A percentile compares a stretch with the other conserved stretches of the same genome.
Conservation (phyloP, 1,284 basidiomycete species). For the Erythrobasidium hasegawianum region DNA sequence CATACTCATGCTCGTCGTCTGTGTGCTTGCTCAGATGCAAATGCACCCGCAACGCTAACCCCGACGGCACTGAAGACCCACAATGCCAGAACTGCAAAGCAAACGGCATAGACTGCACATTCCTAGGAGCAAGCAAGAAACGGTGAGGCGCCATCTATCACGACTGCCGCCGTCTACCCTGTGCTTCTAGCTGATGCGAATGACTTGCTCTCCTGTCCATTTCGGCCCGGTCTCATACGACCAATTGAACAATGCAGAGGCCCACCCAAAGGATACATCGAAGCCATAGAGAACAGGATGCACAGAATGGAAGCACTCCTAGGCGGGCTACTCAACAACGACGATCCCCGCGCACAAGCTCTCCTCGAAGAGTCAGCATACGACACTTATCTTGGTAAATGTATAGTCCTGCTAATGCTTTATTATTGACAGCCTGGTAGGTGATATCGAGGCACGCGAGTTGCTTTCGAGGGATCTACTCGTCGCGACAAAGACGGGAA, state of each 20-base stretch:
- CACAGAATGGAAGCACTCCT: conserved; percentile 81
- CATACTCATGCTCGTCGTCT: not conserved
- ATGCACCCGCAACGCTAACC: conserved; percentile 50
- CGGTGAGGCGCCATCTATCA: conserved; percentile 46
- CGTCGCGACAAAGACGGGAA: conserved; percentile 37
- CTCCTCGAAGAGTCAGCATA: conserved; percentile 59
- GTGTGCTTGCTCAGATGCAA: conserved; percentile 1
- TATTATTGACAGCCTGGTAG: conserved; percentile 27
- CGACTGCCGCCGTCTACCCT: no score
- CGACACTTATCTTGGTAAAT: not conserved
- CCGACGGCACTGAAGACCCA: conserved; percentile 48
- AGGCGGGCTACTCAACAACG: conserved; percentile 62
- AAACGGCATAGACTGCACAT: conserved; percentile 62
- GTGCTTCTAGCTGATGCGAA: no score
- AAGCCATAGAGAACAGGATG: conserved; percentile 78
- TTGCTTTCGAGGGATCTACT: conserved; percentile 44
- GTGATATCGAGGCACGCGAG: conserved; percentile 45
- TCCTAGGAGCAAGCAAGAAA: conserved; percentile 73
- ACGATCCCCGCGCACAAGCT: conserved; percentile 61
- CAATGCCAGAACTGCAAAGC: conserved; percentile 42
- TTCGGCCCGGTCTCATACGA: not conserved
- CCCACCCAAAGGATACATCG: conserved; percentile 83
- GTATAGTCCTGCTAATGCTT: not conserved
- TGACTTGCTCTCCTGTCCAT: no score
- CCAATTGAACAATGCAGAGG: conserved; percentile 56